Percentiles rank a stretch among this genome's conserved stretches.
Conservation (phyloP, 2,329 filamentous ascomycete genomes). For the Balansia obtecta region DNA sequence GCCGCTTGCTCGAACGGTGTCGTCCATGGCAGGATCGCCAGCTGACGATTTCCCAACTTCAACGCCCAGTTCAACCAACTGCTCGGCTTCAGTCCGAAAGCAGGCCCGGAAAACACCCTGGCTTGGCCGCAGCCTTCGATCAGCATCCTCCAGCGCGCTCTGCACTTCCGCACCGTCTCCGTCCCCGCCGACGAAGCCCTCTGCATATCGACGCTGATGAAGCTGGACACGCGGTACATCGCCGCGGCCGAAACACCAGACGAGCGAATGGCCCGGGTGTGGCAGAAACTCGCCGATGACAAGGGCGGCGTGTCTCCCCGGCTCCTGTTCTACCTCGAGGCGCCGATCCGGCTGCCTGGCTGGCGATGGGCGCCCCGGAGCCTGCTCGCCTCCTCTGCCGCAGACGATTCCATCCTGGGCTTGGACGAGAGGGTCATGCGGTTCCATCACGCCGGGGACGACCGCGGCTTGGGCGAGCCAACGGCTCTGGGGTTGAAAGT, state of each 20-base stretch:
- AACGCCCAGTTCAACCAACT: constrained; percentile 10
- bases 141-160: constrained; percentile 12
- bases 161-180: constrained; percentile 17
- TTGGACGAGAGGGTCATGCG: constrained; percentile 10
- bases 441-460: constrained; percentile 1
- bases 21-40: no score
- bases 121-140: constrained; percentile 4
- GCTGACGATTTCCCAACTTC: neutral
- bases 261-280: constrained; percentile 13
- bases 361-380: constrained; percentile 17
- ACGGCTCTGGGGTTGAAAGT: constrained; percentile 11
- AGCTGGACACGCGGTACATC: constrained; percentile 11
- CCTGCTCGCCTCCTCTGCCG: constrained; percentile 10
- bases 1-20: no score
- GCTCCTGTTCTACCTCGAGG: constrained; percentile 14
- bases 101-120: constrained; percentile 4
- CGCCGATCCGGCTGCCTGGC: constrained; percentile 10
- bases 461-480: constrained; percentile 6
- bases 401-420: constrained; percentile 8
- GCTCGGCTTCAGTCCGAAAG: constrained; percentile 6
- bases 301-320: constrained; percentile 10
- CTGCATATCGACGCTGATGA: constrained; percentile 18
- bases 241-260: constrained; percentile 5
- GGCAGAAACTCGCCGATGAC: constrained; percentile 11
- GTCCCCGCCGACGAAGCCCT: constrained; percentile 18